Percentiles rank a stretch among this genome's conserved stretches.
phyloP scores from a whole-genome alignment of 352 stramenopile genomes.

The Ophiocytium majus region DNA sequence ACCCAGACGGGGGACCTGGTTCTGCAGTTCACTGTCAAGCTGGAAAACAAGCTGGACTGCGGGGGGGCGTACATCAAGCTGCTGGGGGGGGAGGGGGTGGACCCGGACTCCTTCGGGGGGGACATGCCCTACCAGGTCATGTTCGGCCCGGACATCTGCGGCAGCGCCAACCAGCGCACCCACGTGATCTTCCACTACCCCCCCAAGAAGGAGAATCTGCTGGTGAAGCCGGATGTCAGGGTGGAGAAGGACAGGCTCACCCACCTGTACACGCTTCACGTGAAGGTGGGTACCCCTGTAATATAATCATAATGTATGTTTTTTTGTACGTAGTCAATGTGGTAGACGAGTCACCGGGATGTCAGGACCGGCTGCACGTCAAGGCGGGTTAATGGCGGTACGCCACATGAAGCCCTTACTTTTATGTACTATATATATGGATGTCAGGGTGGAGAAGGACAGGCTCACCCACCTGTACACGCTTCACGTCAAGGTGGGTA shows the following conservation, averaged over 20 bases:
- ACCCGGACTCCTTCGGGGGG: slow-evolving; percentile 73
- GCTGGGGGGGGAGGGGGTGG: slow-evolving; percentile 62
- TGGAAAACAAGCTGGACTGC: slow-evolving; percentile 98
- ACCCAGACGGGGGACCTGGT: slow-evolving; percentile 83
- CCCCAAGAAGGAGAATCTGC: slow-evolving; percentile 78
- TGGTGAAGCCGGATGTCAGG: slow-evolving; percentile 82
- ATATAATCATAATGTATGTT: too few species aligned
- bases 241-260: slow-evolving; percentile 87
- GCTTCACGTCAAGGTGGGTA: slow-evolving; percentile 91
- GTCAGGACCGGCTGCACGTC: too few species aligned
- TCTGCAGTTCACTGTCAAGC: slow-evolving; percentile 95
- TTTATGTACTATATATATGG: too few species aligned
- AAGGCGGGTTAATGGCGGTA: too few species aligned
- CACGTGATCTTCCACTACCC: slow-evolving; percentile 97
- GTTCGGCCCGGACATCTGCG: slow-evolving; percentile 99
- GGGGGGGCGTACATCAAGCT: slow-evolving; percentile 99
- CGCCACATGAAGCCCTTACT: too few species aligned
- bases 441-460: slow-evolving; percentile 84
- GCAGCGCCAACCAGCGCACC: slow-evolving; percentile 83
- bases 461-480: slow-evolving; percentile 97
- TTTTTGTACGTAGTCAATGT: too few species aligned
- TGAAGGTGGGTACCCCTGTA: slow-evolving; percentile 95
- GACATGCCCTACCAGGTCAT: slow-evolving; percentile 75
- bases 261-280: slow-evolving; percentile 96
- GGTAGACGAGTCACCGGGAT: too few species aligned